A percentile compares a stretch with the other conserved stretches of the same genome.
phyloP scores from a whole-genome alignment of 164 flowering plant genomes.

The Paratinospora sagittata region DNA sequence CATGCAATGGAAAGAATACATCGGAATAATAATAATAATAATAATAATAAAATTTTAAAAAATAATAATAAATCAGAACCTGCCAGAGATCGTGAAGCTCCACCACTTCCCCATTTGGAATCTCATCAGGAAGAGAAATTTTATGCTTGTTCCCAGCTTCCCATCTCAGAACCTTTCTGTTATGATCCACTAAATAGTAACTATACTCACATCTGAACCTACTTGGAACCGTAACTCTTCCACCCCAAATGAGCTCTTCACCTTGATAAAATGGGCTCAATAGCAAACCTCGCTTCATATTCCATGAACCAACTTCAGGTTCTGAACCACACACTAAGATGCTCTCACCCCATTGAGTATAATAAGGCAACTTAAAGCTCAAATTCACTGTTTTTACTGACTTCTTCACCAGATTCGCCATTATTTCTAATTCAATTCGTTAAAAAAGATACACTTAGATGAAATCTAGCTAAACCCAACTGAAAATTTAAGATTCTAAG shows the following conservation, averaged over 20 bases:
- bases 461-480: slow-evolving; percentile 11
- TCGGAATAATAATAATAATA: neutral
- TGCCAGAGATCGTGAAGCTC: slow-evolving; percentile 93
- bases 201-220: slow-evolving; percentile 61
- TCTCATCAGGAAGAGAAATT: slow-evolving; percentile 40
- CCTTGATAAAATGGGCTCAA: slow-evolving; percentile 62
- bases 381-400: slow-evolving; percentile 43
- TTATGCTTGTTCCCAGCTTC: slow-evolving; percentile 71
- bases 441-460: slow-evolving; percentile 16
- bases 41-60: neutral
- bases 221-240: slow-evolving; percentile 46
- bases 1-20: neutral
- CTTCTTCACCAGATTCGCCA: slow-evolving; percentile 51
- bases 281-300: slow-evolving; percentile 70
- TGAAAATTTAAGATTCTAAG: neutral
- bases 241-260: slow-evolving; percentile 73
- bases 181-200: slow-evolving; percentile 85
- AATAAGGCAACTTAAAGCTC: slow-evolving; percentile 73
- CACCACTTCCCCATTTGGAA: slow-evolving; percentile 47
- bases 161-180: slow-evolving; percentile 57
- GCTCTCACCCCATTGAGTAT: slow-evolving; percentile 87
- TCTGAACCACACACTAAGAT: slow-evolving; percentile 80
- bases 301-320: slow-evolving; percentile 72
- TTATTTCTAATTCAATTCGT: slow-evolving; percentile 13
- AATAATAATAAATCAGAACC: slow-evolving; percentile 33